These are phyloP conservation scores for Buxus sempervirens DNA, from an alignment of 164 flowering plant species.

Conservation along the genomic window DNA sequence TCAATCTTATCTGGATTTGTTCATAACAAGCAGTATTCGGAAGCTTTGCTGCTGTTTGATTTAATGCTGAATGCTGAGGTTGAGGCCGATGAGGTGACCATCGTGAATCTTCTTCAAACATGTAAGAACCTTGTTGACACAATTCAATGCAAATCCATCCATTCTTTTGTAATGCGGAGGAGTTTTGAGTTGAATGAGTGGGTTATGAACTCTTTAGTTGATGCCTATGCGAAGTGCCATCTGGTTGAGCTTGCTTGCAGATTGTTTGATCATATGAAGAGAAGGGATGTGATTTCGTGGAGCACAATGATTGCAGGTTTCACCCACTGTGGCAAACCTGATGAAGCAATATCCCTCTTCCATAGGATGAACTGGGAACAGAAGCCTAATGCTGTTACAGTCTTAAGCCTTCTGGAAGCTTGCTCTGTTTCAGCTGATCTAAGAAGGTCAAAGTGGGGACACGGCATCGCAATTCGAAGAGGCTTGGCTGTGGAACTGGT, in stretches of 20 bases:
- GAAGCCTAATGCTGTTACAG: slow-evolving; percentile 47
- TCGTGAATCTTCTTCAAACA: slow-evolving; percentile 60
- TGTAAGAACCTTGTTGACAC: slow-evolving; percentile 47
- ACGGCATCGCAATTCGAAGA: slow-evolving; percentile 61
- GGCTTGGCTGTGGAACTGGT: slow-evolving; percentile 47
- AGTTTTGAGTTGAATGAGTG: slow-evolving; percentile 43
- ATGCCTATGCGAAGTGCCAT: slow-evolving; percentile 62
- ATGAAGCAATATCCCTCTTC: slow-evolving; percentile 60
- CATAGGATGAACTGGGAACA: slow-evolving; percentile 42
- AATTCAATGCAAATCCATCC: slow-evolving; percentile 56
- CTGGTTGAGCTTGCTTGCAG: slow-evolving; percentile 43
- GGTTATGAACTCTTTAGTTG: slow-evolving; percentile 52
- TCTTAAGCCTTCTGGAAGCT: slow-evolving; percentile 64
- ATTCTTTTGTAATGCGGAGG: slow-evolving; percentile 40
- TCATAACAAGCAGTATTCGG: slow-evolving; percentile 34
- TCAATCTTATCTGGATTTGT: slow-evolving; percentile 68
- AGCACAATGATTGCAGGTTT: slow-evolving; percentile 79
- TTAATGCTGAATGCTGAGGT: slow-evolving; percentile 51
- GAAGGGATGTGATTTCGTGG: slow-evolving; percentile 60
- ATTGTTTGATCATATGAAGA: slow-evolving; percentile 37
- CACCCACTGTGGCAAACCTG: slow-evolving; percentile 55
- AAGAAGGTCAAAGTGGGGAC: slow-evolving; percentile 55
- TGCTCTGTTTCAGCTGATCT: slow-evolving; percentile 60
- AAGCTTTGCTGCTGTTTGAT: slow-evolving; percentile 41
- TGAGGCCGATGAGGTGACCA: slow-evolving; percentile 55